phyloP scores from a whole-genome alignment of 495 filamentous ascomycete species.

The Penicillium tannophilum region DNA sequence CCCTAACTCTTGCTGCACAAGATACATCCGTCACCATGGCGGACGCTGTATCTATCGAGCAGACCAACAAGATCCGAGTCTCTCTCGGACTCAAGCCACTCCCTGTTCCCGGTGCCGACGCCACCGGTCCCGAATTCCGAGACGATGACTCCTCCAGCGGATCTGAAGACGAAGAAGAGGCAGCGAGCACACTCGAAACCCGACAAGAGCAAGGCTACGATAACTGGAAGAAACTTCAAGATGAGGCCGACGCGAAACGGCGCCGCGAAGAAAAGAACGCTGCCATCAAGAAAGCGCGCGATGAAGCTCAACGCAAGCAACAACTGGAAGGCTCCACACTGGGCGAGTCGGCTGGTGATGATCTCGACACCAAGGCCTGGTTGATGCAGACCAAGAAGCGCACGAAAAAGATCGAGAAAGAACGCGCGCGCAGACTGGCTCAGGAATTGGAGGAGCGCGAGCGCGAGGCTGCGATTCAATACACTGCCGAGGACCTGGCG shows the following conservation, averaged over 20 bases:
- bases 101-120: slow-evolving; percentile 67
- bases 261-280: slow-evolving; percentile 75
- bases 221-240: slow-evolving; percentile 69
- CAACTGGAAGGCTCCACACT: slow-evolving; percentile 79
- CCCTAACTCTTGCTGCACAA: neutral
- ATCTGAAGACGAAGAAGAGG: slow-evolving; percentile 61
- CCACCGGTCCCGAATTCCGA: slow-evolving; percentile 62
- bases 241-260: slow-evolving; percentile 64
- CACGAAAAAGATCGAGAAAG: slow-evolving; percentile 84
- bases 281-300: slow-evolving; percentile 85
- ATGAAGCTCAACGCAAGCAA: slow-evolving; percentile 72
- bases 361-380: slow-evolving; percentile 81
- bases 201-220: slow-evolving; percentile 75
- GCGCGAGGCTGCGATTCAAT: slow-evolving; percentile 49
- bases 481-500: slow-evolving; percentile 81
- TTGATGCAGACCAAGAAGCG: slow-evolving; percentile 84
- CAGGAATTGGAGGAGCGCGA: slow-evolving; percentile 74
- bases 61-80: slow-evolving; percentile 89
- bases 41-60: slow-evolving; percentile 84
- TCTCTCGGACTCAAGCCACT: slow-evolving; percentile 90
- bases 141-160: slow-evolving; percentile 45
- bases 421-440: slow-evolving; percentile 67
- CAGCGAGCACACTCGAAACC: slow-evolving; percentile 75
- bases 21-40: slow-evolving; percentile 56
- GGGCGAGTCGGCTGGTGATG: slow-evolving; percentile 64